phyloP scores from a whole-genome alignment of 2,329 filamentous ascomycete species.

The Colletotrichum theobromicola region DNA sequence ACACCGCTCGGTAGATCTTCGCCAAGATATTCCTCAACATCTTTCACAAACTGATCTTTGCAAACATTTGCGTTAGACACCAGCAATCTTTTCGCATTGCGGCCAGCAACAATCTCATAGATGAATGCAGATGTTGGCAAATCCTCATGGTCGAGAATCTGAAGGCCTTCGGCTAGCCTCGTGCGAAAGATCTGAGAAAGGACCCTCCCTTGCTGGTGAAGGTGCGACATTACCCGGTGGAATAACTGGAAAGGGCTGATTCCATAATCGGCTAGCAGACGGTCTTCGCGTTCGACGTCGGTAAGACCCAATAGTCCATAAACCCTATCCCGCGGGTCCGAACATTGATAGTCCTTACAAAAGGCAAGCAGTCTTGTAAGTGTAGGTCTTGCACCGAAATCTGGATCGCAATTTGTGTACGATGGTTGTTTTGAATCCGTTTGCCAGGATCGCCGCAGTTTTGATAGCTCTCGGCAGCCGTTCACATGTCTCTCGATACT shows the following conservation, averaged over 20 bases:
- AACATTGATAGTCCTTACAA: slow-evolving; percentile 18
- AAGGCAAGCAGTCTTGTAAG: slow-evolving; percentile 25
- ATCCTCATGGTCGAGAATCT: not conserved
- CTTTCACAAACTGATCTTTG: not conserved
- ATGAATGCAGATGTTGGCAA: not conserved
- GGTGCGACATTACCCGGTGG: not conserved
- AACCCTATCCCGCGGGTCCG: slow-evolving; percentile 26
- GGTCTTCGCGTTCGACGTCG: not conserved
- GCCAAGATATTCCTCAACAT: not conserved
- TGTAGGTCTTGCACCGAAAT: slow-evolving; percentile 17
- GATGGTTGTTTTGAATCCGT: not conserved
- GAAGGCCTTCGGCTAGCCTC: not conserved
- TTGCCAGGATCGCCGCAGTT: not conserved
- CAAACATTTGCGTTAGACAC: not conserved
- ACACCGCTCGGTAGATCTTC: not conserved
- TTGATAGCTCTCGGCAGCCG: not conserved
- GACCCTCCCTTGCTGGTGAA: not conserved
- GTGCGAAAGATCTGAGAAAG: not conserved
- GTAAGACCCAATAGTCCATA: slow-evolving; percentile 28
- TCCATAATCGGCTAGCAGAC: not conserved
- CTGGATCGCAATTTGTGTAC: not conserved
- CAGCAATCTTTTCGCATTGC: not conserved
- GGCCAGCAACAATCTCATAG: not conserved
- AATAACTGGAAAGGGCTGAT: not conserved
- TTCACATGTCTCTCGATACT: not conserved